Evolutionary conservation across 2,329 filamentous ascomycete genomes (phyloP), one percentile per base, ranked within the genome.

Genomic region (Hymenoscyphus linearis): DNA sequence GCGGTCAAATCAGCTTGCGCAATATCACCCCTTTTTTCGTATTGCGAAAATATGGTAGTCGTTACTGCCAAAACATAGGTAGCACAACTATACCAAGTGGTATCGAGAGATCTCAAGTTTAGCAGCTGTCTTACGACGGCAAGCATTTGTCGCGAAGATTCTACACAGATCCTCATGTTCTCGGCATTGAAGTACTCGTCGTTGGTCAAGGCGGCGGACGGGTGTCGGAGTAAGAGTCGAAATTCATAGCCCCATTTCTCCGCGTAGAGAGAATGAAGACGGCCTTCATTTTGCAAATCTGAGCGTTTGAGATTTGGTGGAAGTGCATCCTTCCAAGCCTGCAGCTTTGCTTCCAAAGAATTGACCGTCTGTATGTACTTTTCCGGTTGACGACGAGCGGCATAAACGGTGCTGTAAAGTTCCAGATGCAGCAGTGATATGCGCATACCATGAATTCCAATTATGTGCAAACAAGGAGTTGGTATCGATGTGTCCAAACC

Each of bases 361-460:
- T 82, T 80, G 34, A 95, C 80, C 2, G 84, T 82, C 2, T 80
- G 76, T 36, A 85, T 75, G 71, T 95, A 93, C 36, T 78, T 80
- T n/a, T 77, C 79, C 1, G 85, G 78, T 50, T 86, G 82, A 57
- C 84, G 80, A 35, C 83, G 81, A 12, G 90, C 83, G 52, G 87
- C 82, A 75, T 93, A 93, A n/a, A 96, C 82, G 44, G 84, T 87
- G 67, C 84, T 83, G 72, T 88, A 92, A 74, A 96, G 83, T 63
- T 93, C 87, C 70, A 91, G 82, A 65, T 85, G 86, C 18, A 90
- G 78, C 1, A 85, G 84, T 0, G 85, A 77, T 55, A 89, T 79
- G 66, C 85, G 88, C 72, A 86, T 86, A 25, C 81, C 82, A 55
- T 83, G 81, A 14, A 92, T 78, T 5, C 85, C 89, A 26, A 89